phyloP scores from a whole-genome alignment of 2,329 filamentous ascomycete genomes.

The Aspergillus costaricaensis region DNA sequence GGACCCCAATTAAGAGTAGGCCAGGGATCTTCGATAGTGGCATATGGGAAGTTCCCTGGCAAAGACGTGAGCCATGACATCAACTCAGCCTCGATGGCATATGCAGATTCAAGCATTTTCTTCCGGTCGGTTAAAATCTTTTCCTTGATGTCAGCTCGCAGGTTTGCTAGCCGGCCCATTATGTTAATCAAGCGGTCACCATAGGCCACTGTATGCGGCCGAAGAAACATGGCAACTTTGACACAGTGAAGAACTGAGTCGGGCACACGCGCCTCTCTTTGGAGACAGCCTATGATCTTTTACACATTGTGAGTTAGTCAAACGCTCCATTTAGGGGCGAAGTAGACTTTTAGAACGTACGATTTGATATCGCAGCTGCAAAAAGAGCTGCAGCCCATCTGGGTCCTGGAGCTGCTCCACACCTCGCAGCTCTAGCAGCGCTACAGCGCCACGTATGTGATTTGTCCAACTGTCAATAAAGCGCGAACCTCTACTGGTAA shows the following conservation, averaged over 20 bases:
- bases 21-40: slow-evolving; percentile 32
- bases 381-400: slow-evolving; percentile 54
- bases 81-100: slow-evolving; percentile 37
- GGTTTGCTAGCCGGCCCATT: slow-evolving; percentile 33
- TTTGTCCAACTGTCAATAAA: slow-evolving; percentile 56
- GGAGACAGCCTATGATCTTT: slow-evolving; percentile 41
- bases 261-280: slow-evolving; percentile 34
- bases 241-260: slow-evolving; percentile 35
- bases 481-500: slow-evolving; percentile 46
- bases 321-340: too few relatives aligned
- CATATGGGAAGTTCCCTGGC: slow-evolving; percentile 32
- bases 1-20: slow-evolving; percentile 36
- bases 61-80: slow-evolving; percentile 33
- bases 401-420: slow-evolving; percentile 41
- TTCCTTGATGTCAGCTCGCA: slow-evolving; percentile 36
- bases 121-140: slow-evolving; percentile 26
- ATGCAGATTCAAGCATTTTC: slow-evolving; percentile 35
- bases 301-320: slow-evolving; percentile 7
- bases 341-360: slow-evolving; percentile 37
- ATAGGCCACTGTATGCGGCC: slow-evolving; percentile 29
- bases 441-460: slow-evolving; percentile 62
- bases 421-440: slow-evolving; percentile 54
- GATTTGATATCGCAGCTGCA: slow-evolving; percentile 60
- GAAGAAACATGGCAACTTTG: slow-evolving; percentile 32
- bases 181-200: slow-evolving; percentile 33